Evolutionary conservation across 257 asterid species (phyloP), one percentile per base, ranked within the genome.

Genomic region (Anisodus acutangulus): DNA sequence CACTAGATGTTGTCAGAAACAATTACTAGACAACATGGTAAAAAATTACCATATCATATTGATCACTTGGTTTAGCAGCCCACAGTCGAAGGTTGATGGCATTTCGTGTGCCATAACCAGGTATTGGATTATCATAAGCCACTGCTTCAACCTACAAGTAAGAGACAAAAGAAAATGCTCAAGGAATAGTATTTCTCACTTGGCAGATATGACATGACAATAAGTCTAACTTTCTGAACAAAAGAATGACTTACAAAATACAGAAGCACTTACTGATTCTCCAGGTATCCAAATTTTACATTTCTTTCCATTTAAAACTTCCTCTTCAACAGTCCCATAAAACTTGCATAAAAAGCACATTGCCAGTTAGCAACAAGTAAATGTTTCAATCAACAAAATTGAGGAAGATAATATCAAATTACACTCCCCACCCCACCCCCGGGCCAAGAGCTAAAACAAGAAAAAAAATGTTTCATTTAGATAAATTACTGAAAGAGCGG

Each of bases 51-150:
- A 90, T 88, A 83, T 90, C 92, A 90, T 88, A 83, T 69, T 90
- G 88, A 37, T 88, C 90, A 86, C 91, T 90, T 84, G 92, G 92
- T 90, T 90, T 90, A 68, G 92, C 91, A 84, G 92, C 92, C 92
- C 92, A 90, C 67, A 90, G 86, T 82, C 92, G 89, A 78, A 90
- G 89, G 85, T 90, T 90, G 83, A 88, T 86, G 80, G 92, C 89
- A 87, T 86, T 90, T 84, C 89, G 86, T 1, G 92, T 90, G 58
- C 90, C 92, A 87, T 90, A 90, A 80, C 92, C 91, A 58, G 92
- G 92, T 85, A 88, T 84, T 37, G 91, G 92, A 79, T 90, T 88
- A 84, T 88, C 92, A 78, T 90, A 90, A 83, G 92, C 92, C 85
- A 90, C 91, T 13, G 91, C 92, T 71, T 90, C 92, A 31, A 90